phyloP scores from a whole-genome alignment of 2,329 filamentous ascomycete species.

The Zalaria obscura region DNA sequence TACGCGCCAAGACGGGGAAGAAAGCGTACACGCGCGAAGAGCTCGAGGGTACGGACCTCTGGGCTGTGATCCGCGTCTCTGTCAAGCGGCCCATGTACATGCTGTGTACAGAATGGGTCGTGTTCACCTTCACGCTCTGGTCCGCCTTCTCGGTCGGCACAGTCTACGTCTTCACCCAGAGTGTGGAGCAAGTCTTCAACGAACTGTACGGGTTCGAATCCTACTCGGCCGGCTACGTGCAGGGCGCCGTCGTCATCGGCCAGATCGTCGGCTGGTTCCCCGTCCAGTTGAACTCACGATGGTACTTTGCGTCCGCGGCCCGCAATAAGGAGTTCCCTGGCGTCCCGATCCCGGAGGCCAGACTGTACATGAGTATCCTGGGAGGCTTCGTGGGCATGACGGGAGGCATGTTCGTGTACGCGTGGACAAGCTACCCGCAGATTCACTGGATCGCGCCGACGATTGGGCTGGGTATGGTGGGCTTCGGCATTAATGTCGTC shows the following conservation, averaged over 20 bases:
- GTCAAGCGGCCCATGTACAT: conserved; percentile 22
- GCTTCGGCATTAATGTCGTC: conserved; percentile 34
- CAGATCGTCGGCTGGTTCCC: conserved; percentile 28
- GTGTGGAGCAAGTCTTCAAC: conserved; percentile 28
- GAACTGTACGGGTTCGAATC: conserved; percentile 25
- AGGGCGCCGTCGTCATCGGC: conserved; percentile 30
- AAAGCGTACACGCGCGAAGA: conserved; percentile 21
- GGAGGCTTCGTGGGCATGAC: conserved; percentile 31
- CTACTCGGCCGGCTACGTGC: conserved; percentile 30
- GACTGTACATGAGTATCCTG: conserved; percentile 28
- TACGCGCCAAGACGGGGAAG: conserved; percentile 16
- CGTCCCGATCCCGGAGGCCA: conserved; percentile 28
- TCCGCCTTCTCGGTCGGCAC: conserved; percentile 32
- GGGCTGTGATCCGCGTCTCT: conserved; percentile 17
- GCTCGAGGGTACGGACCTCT: conserved; percentile 15
- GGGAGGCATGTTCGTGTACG: conserved; percentile 38
- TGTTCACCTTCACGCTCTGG: conserved; percentile 34
- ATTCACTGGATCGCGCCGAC: conserved; percentile 34
- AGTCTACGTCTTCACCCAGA: conserved; percentile 36
- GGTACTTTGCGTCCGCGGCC: conserved; percentile 27
- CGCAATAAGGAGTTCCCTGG: conserved; percentile 22
- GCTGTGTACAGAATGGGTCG: conserved; percentile 35
- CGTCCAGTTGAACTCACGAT: conserved; percentile 13
- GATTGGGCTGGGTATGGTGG: conserved; percentile 32
- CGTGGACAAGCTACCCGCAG: conserved; percentile 29